phyloP scores from a whole-genome alignment of 768 basidiomycete genomes.

The Pisolithus microcarpus region DNA sequence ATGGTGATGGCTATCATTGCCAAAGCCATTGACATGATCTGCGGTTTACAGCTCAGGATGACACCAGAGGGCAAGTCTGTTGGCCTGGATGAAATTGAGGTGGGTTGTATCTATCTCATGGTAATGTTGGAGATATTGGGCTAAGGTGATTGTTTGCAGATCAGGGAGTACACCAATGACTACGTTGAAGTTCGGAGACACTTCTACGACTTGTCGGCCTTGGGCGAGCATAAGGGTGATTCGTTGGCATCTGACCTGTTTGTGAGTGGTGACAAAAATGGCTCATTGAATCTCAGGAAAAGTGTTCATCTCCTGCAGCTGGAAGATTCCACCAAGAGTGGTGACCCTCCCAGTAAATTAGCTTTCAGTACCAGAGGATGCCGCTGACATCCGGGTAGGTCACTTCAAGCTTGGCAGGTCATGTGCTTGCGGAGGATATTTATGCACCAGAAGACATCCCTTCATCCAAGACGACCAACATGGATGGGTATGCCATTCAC shows the following conservation, averaged over 20 bases:
- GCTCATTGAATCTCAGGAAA: neutral
- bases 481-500: slow-evolving; percentile 81
- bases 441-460: slow-evolving; percentile 61
- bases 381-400: slow-evolving; percentile 38
- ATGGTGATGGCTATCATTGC: slow-evolving; percentile 53
- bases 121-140: neutral
- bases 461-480: slow-evolving; percentile 61
- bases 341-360: slow-evolving; percentile 38
- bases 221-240: slow-evolving; percentile 11
- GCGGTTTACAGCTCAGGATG: slow-evolving; percentile 51
- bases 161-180: slow-evolving; percentile 63
- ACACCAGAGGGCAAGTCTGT: slow-evolving; percentile 50
- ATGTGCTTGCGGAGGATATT: slow-evolving; percentile 72
- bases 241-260: slow-evolving; percentile 2
- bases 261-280: neutral
- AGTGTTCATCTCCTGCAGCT: neutral
- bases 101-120: slow-evolving; percentile 20
- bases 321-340: slow-evolving; percentile 3
- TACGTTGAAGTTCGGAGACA: slow-evolving; percentile 68
- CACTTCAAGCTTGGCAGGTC: slow-evolving; percentile 48
- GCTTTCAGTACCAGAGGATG: neutral
- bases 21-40: slow-evolving; percentile 48
- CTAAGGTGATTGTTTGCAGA: slow-evolving; percentile 30
- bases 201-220: slow-evolving; percentile 46
- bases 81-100: slow-evolving; percentile 70